Evolutionary conservation across 75 land plant genomes (phyloP).

Genomic region (Pinus albicaulis): DNA sequence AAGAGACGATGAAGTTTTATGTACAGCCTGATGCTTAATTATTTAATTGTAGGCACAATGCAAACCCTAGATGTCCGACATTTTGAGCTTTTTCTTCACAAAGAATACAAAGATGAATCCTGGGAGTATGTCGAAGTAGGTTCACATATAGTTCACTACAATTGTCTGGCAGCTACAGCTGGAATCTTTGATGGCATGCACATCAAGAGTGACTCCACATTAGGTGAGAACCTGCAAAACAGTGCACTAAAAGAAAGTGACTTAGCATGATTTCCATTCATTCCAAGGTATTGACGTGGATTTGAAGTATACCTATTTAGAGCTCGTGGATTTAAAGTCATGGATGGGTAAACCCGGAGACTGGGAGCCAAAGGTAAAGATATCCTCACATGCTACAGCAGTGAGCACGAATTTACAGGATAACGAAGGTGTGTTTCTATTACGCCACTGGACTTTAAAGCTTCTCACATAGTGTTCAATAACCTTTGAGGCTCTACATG

Average conservation of each 20-base stretch:
- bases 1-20: neutral
- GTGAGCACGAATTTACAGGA: constrained; percentile 79
- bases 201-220: constrained; percentile 29
- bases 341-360: constrained; percentile 62
- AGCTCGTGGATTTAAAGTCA: constrained; percentile 40
- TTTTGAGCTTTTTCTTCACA: constrained; percentile 66
- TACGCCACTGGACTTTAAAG: neutral
- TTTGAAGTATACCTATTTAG: constrained; percentile 11
- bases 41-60: constrained; percentile 74
- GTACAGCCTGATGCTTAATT: neutral
- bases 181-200: constrained; percentile 63
- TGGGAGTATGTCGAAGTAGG: constrained; percentile 69
- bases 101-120: constrained; percentile 45
- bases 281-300: neutral
- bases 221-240: constrained; percentile 25
- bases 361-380: constrained; percentile 62
- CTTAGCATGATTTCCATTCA: neutral
- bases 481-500: neutral
- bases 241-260: neutral
- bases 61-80: constrained; percentile 80
- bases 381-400: constrained; percentile 57
- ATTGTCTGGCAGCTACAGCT: constrained; percentile 53
- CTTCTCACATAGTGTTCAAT: neutral
- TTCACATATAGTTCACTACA: constrained; percentile 27
- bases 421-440: constrained; percentile 56